Conservation (phyloP, 2,329 filamentous ascomycete genomes). For the Thermoascus crustaceus region DNA sequence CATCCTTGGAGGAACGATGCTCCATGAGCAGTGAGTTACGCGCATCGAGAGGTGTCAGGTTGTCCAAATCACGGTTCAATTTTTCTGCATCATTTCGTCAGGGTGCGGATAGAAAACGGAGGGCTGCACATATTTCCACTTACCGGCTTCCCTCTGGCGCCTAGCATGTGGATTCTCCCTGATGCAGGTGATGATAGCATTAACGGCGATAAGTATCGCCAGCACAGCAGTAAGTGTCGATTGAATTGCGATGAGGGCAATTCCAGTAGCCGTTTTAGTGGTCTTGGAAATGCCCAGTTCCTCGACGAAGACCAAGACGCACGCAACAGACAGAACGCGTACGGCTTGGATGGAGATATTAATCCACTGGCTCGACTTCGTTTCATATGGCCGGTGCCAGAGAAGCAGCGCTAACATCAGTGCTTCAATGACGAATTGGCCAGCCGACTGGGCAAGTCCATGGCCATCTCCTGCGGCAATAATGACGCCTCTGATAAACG, state of each 20-base stretch:
- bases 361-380: slow-evolving; percentile 82
- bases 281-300: slow-evolving; percentile 83
- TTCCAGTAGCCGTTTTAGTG: slow-evolving; percentile 85
- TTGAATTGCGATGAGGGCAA: slow-evolving; percentile 90
- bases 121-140: slow-evolving; percentile 29
- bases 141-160: slow-evolving; percentile 83
- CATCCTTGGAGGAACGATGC: slow-evolving; percentile 3
- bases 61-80: slow-evolving; percentile 66
- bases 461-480: slow-evolving; percentile 80
- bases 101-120: slow-evolving; percentile 12
- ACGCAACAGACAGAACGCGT: slow-evolving; percentile 77
- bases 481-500: slow-evolving; percentile 79
- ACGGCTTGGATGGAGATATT: slow-evolving; percentile 88
- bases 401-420: slow-evolving; percentile 70
- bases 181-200: slow-evolving; percentile 73
- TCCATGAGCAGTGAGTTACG: slow-evolving; percentile 54
- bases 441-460: slow-evolving; percentile 70
- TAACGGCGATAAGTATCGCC: slow-evolving; percentile 80
- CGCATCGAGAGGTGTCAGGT: slow-evolving; percentile 76
- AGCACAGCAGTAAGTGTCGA: slow-evolving; percentile 72
- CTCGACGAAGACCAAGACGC: slow-evolving; percentile 88
- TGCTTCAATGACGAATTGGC: slow-evolving; percentile 72
- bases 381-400: slow-evolving; percentile 79
- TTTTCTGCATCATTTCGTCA: slow-evolving; percentile 52
- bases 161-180: slow-evolving; percentile 85